Evolutionary conservation across 2,329 filamentous ascomycete genomes (phyloP), one percentile per base, ranked within the genome.

Genomic region (Arthrobotrys megalospora): DNA sequence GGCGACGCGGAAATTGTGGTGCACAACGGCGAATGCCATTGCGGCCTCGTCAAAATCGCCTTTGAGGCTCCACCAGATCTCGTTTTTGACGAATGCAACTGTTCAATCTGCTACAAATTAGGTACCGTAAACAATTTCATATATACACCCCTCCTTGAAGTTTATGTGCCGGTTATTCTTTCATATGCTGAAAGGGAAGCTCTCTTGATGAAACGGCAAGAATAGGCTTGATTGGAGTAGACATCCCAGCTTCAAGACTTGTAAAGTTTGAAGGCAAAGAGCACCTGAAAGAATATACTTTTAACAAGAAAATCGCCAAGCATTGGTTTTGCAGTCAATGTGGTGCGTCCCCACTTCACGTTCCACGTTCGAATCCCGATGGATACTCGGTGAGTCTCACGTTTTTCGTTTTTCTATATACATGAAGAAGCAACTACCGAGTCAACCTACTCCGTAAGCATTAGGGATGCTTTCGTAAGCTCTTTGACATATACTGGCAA

Each of bases 51-150:
- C 34, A 63, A 63, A 64, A 72, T 78, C 45, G 75, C 75, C n/a
- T 78, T 72, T 32, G 75, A 78, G 36, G 75, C 60, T 38, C 67
- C 67, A 52, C 62, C 60, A n/a, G 75, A 78, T 63, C 75, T 78
- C 62, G 28, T 68, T 24, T 78, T 78, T 43, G 67, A 72, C 21
- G 75, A 78, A 32, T 78, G 75, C 47, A 72, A 78, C 55, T 78
- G 75, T 55, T 78, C 75, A 78, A 78, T 78, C 62, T 78, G 75
- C 75, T 78, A 78, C 75, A 48, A 55, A 34, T 55, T 78, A 72
- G 75, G 75, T 78, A 38, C 60, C 75, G 68, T 72, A 55, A 53
- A 62, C 48, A 36, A 69, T 70, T 66, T 69, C 69, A 73, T 66
- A 66, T 73, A 66, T 36, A 60, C 32, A 28, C 50, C 21, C 41